Base-by-base conservation (phyloP, 768 basidiomycete species). In the Auricularia heimuer region DNA sequence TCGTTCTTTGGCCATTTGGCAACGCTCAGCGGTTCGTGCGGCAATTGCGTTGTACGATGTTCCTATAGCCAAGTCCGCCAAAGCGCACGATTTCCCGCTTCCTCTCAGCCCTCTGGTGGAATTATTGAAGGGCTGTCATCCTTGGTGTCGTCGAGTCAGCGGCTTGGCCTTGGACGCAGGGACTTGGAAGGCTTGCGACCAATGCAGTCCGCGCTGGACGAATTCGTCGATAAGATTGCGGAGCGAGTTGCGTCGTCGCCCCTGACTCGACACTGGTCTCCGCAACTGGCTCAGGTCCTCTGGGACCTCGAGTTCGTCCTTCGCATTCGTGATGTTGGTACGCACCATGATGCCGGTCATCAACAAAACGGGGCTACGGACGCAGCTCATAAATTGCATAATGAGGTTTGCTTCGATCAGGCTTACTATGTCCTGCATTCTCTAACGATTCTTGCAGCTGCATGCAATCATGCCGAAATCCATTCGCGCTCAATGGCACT, bases 121-220 rank as follows among this genome's bases (percentile, higher is more conserved):
- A 77, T 89, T 62, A 76, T 86, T 65, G 77, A 81, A 54, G 81
- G 84, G 18, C 72, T 92, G 62, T 72, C 85, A 56, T 72, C 77
- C 1, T 73, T 92, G 18, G 82, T 82, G 37, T 77, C 78, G 14
- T 79, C 80, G 2, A 74, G 87, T 62, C 82, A 84, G 68, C 77
- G 81, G n/a, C 73, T 90, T 12, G 85, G 85, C 1, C 72, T 82
- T 61, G 75, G 78, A 54, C 74, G 77, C 62, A 73, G 79, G 54
- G 72, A 73, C 24, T 62, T 60, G 1, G 65, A 62, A 21, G 56
- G 63, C 29, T 39, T 39, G 35, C 24, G 54, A 24, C 37, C 36
- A 3, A 3, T 60, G 36, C 64, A 58, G 8, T 10, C 51, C 75
- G 73, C 68, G 76, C 77, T 67, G 67, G 71, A 64, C 54, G 68